Conservation (phyloP, 2,329 filamentous ascomycete species). For the Paradendryphiella salina region DNA sequence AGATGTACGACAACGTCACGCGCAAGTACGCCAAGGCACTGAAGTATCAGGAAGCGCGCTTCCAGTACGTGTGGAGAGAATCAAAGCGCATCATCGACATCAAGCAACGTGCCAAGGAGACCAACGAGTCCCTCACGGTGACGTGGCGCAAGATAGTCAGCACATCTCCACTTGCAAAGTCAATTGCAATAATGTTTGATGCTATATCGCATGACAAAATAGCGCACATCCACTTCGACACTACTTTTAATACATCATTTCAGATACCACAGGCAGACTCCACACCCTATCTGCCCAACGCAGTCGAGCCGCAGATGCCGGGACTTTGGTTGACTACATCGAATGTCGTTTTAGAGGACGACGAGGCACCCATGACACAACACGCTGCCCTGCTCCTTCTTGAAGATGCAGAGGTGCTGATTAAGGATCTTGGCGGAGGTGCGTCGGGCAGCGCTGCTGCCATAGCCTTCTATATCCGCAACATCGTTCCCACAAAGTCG, state of each 20-base stretch:
- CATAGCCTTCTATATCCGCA: constrained; percentile 72
- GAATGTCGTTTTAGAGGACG: constrained; percentile 71
- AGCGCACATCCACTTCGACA: constrained; percentile 77
- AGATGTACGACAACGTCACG: constrained; percentile 86
- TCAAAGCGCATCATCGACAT: constrained; percentile 78
- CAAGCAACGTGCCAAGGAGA: constrained; percentile 80
- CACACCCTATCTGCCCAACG: constrained; percentile 70
- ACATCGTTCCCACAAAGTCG: constrained; percentile 63
- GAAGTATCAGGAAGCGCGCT: constrained; percentile 88
- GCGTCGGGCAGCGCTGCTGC: constrained; percentile 74
- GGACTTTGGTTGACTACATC: constrained; percentile 88
- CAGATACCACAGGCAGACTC: constrained; percentile 67
- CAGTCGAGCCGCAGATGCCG: constrained; percentile 68
- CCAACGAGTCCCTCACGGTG: constrained; percentile 62
- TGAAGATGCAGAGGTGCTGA: constrained; percentile 78
- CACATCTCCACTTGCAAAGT: constrained; percentile 77
- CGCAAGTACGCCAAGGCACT: constrained; percentile 91
- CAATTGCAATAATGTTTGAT: constrained; percentile 79
- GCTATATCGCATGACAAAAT: constrained; percentile 84
- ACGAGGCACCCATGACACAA: constrained; percentile 72
- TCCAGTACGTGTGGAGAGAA: constrained; percentile 89
- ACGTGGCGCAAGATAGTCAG: constrained; percentile 73
- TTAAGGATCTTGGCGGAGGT: constrained; percentile 69
- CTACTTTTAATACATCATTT: constrained; percentile 61
- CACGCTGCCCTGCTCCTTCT: constrained; percentile 86